Evolutionary conservation across 371 early-diverging fungal species (phyloP), one percentile per base, ranked within the genome.

Genomic region (Mortierella sp.): DNA sequence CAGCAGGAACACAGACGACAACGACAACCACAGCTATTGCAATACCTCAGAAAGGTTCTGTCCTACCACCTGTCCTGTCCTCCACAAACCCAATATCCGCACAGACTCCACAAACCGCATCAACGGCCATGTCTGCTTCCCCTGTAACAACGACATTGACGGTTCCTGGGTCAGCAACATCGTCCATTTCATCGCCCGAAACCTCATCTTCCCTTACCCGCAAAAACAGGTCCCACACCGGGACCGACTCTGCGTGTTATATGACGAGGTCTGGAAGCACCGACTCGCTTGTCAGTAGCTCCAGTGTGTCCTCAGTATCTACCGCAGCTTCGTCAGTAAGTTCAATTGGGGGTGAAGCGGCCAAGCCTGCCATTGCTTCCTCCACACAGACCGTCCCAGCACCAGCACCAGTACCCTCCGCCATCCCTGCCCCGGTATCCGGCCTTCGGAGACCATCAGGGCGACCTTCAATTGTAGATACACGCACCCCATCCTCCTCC

Each of bases 181-280:
- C 48, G 47, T 24, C 61, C 28, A 16, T 38, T 59, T n/a, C 12
- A 51, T 26, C 51, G 41, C 39, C 53, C 30, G n/a, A 18, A n/a
- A 19, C 65, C 23, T 24, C 60, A 39, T 6, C n/a, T 41, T 1
- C 52, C 61, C 12, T 57, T 61, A 10, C 34, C n/a, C 34, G 10
- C 58, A 74, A 64, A 27, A 68, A 64, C 24, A 50, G 69, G 13
- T 34, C 53, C 3, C 43, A 73, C 5, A 48, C 74, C 4, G 74
- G 64, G 16, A 47, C 61, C 10, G 74, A 74, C 18, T 74, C 74
- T 31, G 74, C 53, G 19, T 74, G 74, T 21, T 74, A 30, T 49
- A 64, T 74, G 65, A 58, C 65, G 18, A 53, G 61, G 26, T 61
- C 69, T 3, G 42, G 58, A 7, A 68, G 69, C 42, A 27, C n/a